phyloP scores from a whole-genome alignment of 129 eudicot genomes.

The Erigeron canadensis region DNA sequence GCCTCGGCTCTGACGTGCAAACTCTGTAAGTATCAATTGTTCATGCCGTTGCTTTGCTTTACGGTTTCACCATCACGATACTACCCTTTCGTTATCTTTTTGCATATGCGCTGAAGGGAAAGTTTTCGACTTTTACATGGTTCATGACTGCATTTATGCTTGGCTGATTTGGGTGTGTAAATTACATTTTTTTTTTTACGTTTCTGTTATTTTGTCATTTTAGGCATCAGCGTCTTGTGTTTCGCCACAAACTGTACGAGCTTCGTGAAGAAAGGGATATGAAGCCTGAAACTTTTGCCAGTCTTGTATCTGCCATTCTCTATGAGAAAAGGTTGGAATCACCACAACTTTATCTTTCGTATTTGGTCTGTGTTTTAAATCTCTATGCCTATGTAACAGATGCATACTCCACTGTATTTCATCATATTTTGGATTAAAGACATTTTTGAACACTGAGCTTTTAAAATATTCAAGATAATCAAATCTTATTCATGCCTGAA shows the following conservation, averaged over 20 bases:
- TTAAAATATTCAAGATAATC: background rate
- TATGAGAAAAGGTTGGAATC: conserved; percentile 85
- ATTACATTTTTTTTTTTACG: background rate
- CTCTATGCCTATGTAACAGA: background rate
- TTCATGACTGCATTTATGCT: background rate
- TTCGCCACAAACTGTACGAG: conserved; percentile 87
- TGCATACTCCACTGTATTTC: background rate
- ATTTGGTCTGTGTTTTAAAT: background rate
- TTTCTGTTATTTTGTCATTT: conserved; percentile 18
- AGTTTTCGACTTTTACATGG: background rate
- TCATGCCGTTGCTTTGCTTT: background rate
- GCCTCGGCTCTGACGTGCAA: conserved; percentile 81
- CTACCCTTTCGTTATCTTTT: background rate
- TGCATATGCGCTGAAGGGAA: background rate
- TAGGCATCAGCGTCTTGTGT: conserved; percentile 85
- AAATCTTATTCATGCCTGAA: background rate
- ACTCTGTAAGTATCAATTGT: conserved; percentile 49
- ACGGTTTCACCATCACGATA: background rate
- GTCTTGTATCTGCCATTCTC: conserved; percentile 90
- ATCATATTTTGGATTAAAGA: conserved; percentile 1
- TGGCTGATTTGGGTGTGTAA: background rate
- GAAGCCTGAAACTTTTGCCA: conserved; percentile 98
- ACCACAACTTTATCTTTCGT: background rate
- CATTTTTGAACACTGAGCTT: background rate
- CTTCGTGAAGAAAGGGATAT: conserved; percentile 95